Evolutionary conservation across 2,329 filamentous ascomycete species (phyloP).

Genomic region (Colletotrichum sp.): DNA sequence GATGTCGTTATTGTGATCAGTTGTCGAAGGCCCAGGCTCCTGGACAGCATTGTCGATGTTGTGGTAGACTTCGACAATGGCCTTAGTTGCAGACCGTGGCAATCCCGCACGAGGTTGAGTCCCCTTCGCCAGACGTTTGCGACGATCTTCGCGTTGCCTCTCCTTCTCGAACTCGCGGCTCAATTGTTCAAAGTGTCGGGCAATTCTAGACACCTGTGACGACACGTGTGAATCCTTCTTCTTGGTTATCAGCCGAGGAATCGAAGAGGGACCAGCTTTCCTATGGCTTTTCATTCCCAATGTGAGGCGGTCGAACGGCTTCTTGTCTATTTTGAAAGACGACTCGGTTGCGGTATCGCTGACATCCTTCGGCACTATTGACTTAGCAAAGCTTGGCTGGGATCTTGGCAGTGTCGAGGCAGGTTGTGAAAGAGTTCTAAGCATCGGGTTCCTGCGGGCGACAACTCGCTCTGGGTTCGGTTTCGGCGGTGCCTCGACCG

Average conservation of each 20-base stretch:
- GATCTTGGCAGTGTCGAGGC: slow-evolving; percentile 49
- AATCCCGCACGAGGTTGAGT: slow-evolving; percentile 77
- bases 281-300: slow-evolving; percentile 67
- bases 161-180: slow-evolving; percentile 97
- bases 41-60: slow-evolving; percentile 93
- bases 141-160: slow-evolving; percentile 77
- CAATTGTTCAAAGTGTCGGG: slow-evolving; percentile 95
- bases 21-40: slow-evolving; percentile 72
- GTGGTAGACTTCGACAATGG: slow-evolving; percentile 94
- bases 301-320: slow-evolving; percentile 75
- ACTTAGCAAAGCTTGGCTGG: slow-evolving; percentile 50
- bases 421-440: slow-evolving; percentile 60
- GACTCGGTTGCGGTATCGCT: slow-evolving; percentile 40
- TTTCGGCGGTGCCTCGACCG: slow-evolving; percentile 26
- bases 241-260: slow-evolving; percentile 84
- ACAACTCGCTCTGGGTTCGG: slow-evolving; percentile 38
- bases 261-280: slow-evolving; percentile 73
- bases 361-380: slow-evolving; percentile 37
- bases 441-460: slow-evolving; percentile 55
- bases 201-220: slow-evolving; percentile 86
- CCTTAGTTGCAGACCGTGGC: slow-evolving; percentile 90
- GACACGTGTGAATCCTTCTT: slow-evolving; percentile 81
- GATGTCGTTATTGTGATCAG: slow-evolving; percentile 36
- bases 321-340: slow-evolving; percentile 69
- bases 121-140: slow-evolving; percentile 77